Percentiles rank a stretch among this genome's conserved stretches.
phyloP scores from a whole-genome alignment of 306 rosid genomes.

The Clitoria ternatea region DNA sequence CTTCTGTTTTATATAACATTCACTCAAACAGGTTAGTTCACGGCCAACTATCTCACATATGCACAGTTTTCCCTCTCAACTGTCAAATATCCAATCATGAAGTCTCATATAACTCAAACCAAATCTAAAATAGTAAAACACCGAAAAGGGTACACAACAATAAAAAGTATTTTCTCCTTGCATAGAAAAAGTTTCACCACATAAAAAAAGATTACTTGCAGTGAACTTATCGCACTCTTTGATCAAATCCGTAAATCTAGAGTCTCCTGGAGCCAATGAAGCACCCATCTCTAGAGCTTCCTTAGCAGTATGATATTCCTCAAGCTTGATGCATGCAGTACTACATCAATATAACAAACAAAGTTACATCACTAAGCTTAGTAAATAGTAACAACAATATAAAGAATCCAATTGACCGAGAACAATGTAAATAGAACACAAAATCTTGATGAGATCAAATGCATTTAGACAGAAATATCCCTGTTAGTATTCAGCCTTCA shows the following conservation, averaged over 20 bases:
- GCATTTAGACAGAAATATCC: background rate
- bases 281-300: conserved; percentile 58
- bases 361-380: background rate
- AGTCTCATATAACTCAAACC: background rate
- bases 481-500: background rate
- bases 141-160: background rate
- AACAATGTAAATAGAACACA: background rate
- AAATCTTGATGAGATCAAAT: background rate
- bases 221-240: conserved; percentile 52
- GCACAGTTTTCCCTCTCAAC: background rate
- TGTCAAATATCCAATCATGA: background rate
- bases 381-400: background rate
- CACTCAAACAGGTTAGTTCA: conserved; percentile 1
- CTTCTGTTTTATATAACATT: conserved; percentile 43
- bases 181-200: background rate
- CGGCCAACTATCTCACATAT: background rate
- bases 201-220: conserved; percentile 41
- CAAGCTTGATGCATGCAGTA: conserved; percentile 60
- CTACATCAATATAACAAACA: conserved; percentile 32
- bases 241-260: conserved; percentile 43
- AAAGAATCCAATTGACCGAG: background rate
- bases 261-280: conserved; percentile 42
- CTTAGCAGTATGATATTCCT: conserved; percentile 76
- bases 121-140: background rate
- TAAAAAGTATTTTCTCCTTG: background rate